A percentile compares a stretch with the other conserved stretches of the same genome.
phyloP scores from a whole-genome alignment of 2,329 filamentous ascomycete genomes.

The Domatiomyces globalis region DNA sequence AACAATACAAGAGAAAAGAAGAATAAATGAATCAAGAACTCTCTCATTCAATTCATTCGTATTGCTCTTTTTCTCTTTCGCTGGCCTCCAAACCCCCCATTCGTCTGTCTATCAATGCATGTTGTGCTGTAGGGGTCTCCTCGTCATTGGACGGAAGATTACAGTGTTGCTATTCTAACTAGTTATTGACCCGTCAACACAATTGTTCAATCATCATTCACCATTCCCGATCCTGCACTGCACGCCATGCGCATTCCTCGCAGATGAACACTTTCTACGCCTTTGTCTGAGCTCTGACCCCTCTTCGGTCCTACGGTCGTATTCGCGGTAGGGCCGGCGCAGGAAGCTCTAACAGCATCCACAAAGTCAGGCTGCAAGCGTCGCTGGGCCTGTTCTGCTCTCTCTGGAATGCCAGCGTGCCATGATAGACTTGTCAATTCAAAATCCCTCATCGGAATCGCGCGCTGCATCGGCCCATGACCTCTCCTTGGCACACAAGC shows the following conservation, averaged over 20 bases:
- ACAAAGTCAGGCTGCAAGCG: not conserved
- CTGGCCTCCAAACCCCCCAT: not conserved
- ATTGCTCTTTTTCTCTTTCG: not conserved
- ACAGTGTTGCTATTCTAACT: not conserved
- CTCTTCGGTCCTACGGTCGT: not conserved
- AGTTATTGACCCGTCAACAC: not conserved
- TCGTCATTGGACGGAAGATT: not conserved
- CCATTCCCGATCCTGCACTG: too few species aligned
- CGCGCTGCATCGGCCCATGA: constrained; percentile 93
- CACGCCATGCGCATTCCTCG: not conserved
- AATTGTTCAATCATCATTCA: not conserved
- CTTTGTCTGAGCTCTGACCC: not conserved
- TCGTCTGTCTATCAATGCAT: not conserved
- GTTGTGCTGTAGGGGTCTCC: too few species aligned
- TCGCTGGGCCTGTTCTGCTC: not conserved
- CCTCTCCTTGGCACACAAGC: constrained; percentile 95
- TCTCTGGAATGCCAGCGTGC: not conserved
- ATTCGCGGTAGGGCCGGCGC: not conserved
- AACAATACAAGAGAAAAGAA: not conserved
- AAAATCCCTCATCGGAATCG: constrained; percentile 51
- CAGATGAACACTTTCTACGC: too few species aligned
- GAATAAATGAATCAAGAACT: not conserved
- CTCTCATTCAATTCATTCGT: constrained; percentile 1
- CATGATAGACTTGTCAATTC: not conserved
- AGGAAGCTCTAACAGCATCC: not conserved